Evolutionary conservation across 2,329 filamentous ascomycete species (phyloP).

Genomic region (Ophiosphaerella narmari): DNA sequence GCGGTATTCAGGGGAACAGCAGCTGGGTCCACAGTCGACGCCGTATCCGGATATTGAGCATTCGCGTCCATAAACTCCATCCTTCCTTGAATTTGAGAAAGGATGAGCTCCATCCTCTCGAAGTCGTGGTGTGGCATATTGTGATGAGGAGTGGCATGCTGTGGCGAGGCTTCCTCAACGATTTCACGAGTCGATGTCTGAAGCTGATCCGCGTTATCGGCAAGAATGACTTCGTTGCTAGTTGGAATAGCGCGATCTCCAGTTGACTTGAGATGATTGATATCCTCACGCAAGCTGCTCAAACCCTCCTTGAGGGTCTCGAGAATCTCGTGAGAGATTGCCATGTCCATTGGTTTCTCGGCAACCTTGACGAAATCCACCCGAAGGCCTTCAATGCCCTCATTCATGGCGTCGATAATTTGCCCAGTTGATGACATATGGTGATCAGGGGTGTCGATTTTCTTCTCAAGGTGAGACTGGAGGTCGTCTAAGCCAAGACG

Average conservation of each 20-base stretch:
- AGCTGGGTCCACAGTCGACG: constrained; percentile 40
- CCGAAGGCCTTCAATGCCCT: constrained; percentile 75
- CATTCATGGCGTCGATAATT: constrained; percentile 65
- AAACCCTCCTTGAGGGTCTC: constrained; percentile 85
- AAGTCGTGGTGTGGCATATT: constrained; percentile 69
- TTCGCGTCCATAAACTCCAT: constrained; percentile 74
- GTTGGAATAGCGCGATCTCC: constrained; percentile 49
- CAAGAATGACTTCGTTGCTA: constrained; percentile 56
- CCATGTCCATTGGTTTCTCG: constrained; percentile 80
- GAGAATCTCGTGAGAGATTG: constrained; percentile 85
- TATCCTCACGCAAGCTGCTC: constrained; percentile 74
- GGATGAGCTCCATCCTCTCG: constrained; percentile 81
- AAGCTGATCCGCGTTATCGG: constrained; percentile 52
- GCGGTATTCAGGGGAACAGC: constrained; percentile 42
- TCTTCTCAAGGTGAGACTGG: constrained; percentile 55
- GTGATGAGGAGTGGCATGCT: constrained; percentile 60
- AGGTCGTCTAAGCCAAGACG: constrained; percentile 57
- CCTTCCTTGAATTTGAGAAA: constrained; percentile 81
- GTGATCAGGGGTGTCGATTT: constrained; percentile 59
- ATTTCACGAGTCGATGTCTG: constrained; percentile 49
- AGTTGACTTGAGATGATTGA: constrained; percentile 74
- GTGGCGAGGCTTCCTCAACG: constrained; percentile 47
- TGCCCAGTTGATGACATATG: constrained; percentile 60
- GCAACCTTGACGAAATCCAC: constrained; percentile 74
- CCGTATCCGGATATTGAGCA: constrained; percentile 48